Percentiles rank a stretch among this genome's conserved stretches.
These are phyloP conservation scores for Arabidopsis thaliana DNA, from an alignment of 345 rosid species.

Conservation along the genomic window TAIR10.1 NC_003074.8:5979001-5979500, in stretches of 20 bases:
- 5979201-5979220: constrained; percentile 86
- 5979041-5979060: constrained; percentile 39
- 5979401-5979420: constrained; percentile 42
- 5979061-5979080: constrained; percentile 15
- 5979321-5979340: constrained; percentile 86
- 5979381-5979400: constrained; percentile 57
- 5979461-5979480: constrained; percentile 35
- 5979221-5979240: constrained; percentile 89
- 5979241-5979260: constrained; percentile 94
- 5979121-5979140: constrained; percentile 12
- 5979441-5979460: constrained; percentile 52
- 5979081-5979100: neutral
- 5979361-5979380: constrained; percentile 69
- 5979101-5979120: constrained; percentile 2
- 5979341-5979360: constrained; percentile 68
- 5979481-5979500: constrained; percentile 23
- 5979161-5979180: neutral
- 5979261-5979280: constrained; percentile 76
- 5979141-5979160: constrained; percentile 19
- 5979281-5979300: constrained; percentile 96
- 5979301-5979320: constrained; percentile 95
- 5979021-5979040: constrained; percentile 68
- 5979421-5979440: constrained; percentile 47
- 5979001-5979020: constrained; percentile 95
- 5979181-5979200: constrained; percentile 46